phyloP scores from a whole-genome alignment of 768 basidiomycete species.

The Suillus clintonianus region DNA sequence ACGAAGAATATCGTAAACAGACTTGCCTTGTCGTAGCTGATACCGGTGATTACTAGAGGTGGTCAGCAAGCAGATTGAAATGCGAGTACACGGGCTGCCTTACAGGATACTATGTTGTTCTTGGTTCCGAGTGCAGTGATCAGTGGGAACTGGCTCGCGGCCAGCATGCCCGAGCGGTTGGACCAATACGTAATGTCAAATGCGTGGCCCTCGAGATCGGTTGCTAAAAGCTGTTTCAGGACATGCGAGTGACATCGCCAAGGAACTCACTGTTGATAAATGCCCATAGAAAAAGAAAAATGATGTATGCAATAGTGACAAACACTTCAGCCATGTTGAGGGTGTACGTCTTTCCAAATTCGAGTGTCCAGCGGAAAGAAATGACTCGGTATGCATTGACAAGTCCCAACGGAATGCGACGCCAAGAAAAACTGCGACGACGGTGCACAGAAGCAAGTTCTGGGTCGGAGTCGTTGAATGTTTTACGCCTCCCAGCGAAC shows the following conservation, averaged over 20 bases:
- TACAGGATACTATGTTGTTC: constrained; percentile 54
- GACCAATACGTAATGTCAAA: constrained; percentile 23
- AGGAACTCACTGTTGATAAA: constrained; percentile 45
- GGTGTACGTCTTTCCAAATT: constrained; percentile 40
- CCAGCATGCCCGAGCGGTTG: constrained; percentile 45
- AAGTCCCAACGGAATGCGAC: constrained; percentile 35
- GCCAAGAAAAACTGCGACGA: constrained; percentile 42
- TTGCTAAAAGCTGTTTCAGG: constrained; percentile 16
- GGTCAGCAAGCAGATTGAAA: background rate
- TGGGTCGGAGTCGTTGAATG: background rate
- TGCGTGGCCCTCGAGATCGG: constrained; percentile 16
- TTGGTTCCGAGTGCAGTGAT: constrained; percentile 60
- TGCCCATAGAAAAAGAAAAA: constrained; percentile 42
- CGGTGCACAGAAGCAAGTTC: constrained; percentile 1
- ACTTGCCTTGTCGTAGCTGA: constrained; percentile 49
- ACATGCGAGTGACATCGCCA: background rate
- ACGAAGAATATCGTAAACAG: constrained; percentile 12
- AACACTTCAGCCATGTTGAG: constrained; percentile 42
- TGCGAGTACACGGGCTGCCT: constrained; percentile 11
- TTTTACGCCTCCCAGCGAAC: background rate
- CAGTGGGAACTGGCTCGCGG: constrained; percentile 51
- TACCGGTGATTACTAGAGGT: constrained; percentile 48
- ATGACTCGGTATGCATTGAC: constrained; percentile 43
- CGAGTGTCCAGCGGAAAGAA: constrained; percentile 47
- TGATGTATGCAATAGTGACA: constrained; percentile 48